Conservation (phyloP, 176 grass and related monocot genomes). For the Cenchrus americanus region DNA sequence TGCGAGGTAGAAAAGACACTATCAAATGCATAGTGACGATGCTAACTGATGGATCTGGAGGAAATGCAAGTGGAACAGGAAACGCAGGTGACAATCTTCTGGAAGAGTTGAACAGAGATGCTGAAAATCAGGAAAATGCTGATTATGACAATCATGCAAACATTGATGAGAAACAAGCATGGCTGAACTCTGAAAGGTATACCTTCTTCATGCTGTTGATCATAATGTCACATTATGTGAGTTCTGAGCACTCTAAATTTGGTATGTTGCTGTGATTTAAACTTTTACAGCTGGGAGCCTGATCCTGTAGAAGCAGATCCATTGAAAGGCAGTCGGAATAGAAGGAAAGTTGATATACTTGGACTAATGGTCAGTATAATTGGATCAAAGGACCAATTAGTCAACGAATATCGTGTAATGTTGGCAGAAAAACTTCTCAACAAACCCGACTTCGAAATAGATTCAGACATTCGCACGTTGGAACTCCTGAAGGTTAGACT, state of each 20-base stretch:
- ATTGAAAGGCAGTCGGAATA: constrained; percentile 86
- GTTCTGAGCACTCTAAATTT: constrained; percentile 10
- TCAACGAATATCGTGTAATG: constrained; percentile 98
- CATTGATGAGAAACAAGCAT: constrained; percentile 95
- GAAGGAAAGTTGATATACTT: constrained; percentile 97
- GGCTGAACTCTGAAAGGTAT: constrained; percentile 92
- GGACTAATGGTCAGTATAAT: constrained; percentile 96
- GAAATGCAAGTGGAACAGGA: constrained; percentile 65
- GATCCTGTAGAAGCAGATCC: constrained; percentile 92
- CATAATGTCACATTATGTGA: background rate
- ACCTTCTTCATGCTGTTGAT: constrained; percentile 40
- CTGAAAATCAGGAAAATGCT: constrained; percentile 76
- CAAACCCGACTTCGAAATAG: constrained; percentile 97
- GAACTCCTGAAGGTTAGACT: constrained; percentile 93
- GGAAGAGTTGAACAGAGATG: constrained; percentile 96
- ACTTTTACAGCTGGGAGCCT: constrained; percentile 87
- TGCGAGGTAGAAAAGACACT: constrained; percentile 96
- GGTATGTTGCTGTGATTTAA: background rate
- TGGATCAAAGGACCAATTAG: constrained; percentile 94
- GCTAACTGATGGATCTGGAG: constrained; percentile 89
- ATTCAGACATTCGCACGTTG: constrained; percentile 96
- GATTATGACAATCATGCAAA: constrained; percentile 84
- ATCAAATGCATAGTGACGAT: constrained; percentile 99
- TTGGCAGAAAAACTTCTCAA: constrained; percentile 93
- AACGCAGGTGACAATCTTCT: constrained; percentile 83